These are phyloP conservation scores for Polytrichum commune DNA, from an alignment of 225 moss, liverwort and hornwort genomes.

Conservation along the genomic window DNA sequence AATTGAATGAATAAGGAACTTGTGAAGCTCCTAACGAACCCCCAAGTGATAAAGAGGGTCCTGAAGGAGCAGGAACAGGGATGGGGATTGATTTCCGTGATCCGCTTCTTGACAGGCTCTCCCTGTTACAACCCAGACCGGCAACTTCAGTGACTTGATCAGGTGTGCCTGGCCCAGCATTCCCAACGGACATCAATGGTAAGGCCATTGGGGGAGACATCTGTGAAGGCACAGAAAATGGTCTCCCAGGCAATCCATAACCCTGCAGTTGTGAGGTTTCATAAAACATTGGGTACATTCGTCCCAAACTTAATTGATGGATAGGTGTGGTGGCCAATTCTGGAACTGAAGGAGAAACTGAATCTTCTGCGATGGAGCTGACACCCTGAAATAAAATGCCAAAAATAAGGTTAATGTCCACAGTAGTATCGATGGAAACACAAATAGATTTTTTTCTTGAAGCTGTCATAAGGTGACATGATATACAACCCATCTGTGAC, in stretches of 20 bases:
- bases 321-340: constrained; percentile 57
- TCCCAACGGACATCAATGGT: constrained; percentile 68
- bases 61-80: constrained; percentile 24
- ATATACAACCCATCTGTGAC: no score
- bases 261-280: constrained; percentile 54
- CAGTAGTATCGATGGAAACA: no score
- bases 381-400: constrained; percentile 43
- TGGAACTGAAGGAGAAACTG: constrained; percentile 35
- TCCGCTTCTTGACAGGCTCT: constrained; percentile 34
- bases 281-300: constrained; percentile 51
- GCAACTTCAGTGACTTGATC: constrained; percentile 66
- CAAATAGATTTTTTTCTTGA: no score
- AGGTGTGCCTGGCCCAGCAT: constrained; percentile 18
- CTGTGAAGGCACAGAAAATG: constrained; percentile 49
- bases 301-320: constrained; percentile 71
- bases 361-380: constrained; percentile 73
- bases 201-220: constrained; percentile 66
- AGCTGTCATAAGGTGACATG: no score
- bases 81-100: constrained; percentile 46
- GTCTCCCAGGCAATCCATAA: constrained; percentile 55
- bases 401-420: no score
- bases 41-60: constrained; percentile 31
- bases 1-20: constrained; percentile 48
- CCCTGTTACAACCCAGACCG: constrained; percentile 51
- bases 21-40: constrained; percentile 36